These are phyloP conservation scores for Delitschia confertaspora DNA, from an alignment of 495 filamentous ascomycete species.

Conservation along the genomic window DNA sequence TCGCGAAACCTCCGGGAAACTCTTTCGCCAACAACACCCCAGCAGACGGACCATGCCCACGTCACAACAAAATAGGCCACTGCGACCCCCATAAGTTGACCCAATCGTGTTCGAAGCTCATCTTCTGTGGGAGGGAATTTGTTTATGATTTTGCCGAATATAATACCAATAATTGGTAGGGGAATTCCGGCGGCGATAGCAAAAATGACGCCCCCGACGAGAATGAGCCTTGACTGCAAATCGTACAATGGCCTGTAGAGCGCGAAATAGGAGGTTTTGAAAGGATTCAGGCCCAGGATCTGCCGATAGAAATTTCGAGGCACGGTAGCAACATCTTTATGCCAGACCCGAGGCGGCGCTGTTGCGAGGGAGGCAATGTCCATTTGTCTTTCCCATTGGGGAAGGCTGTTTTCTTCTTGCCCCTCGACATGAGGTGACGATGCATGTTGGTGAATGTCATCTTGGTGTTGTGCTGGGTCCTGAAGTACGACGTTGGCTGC, in stretches of 20 bases:
- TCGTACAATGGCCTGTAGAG: constrained; percentile 33
- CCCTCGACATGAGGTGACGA: no score
- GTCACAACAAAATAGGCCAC: constrained; percentile 37
- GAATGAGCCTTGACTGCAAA: constrained; percentile 12
- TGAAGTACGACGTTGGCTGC: no score
- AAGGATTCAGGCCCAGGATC: constrained; percentile 29
- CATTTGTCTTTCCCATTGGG: constrained; percentile 4
- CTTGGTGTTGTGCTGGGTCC: no score
- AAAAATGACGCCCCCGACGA: constrained; percentile 28
- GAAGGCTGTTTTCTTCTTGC: neutral
- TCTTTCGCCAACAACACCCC: constrained; percentile 35
- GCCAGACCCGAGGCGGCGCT: constrained; percentile 15
- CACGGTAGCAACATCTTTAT: neutral
- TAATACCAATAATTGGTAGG: constrained; percentile 39
- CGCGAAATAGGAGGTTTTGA: constrained; percentile 33
- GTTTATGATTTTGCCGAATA: constrained; percentile 39
- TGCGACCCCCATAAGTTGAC: constrained; percentile 34
- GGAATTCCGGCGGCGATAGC: constrained; percentile 37
- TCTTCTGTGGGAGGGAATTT: constrained; percentile 36
- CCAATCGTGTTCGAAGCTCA: constrained; percentile 30
- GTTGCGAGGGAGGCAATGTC: constrained; percentile 12
- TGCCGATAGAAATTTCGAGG: constrained; percentile 16
- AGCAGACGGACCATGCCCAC: constrained; percentile 33
- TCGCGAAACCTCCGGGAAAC: constrained; percentile 33
- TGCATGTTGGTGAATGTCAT: no score